Evolutionary conservation across 495 filamentous ascomycete species (phyloP).

Genomic region (Darksidea phi): DNA sequence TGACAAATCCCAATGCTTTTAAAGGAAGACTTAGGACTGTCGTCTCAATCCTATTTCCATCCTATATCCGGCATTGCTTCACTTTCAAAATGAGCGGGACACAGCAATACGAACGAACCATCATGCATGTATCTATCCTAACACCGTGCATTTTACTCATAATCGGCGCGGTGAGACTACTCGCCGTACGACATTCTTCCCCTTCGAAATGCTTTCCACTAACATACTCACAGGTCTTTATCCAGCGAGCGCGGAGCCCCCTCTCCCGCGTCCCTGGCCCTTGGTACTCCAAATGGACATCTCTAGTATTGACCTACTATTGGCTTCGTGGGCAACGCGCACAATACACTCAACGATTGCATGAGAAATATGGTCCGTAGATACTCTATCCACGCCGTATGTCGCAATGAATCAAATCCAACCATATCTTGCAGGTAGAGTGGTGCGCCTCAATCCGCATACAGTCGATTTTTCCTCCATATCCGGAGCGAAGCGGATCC

Average conservation of each 20-base stretch:
- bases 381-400: background rate
- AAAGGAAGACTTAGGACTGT: no score
- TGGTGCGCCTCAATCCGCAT: constrained; percentile 4
- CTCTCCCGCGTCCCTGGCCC: constrained; percentile 1
- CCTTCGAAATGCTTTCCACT: no score
- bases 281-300: constrained; percentile 7
- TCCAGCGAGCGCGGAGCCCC: background rate
- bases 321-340: background rate
- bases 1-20: no score
- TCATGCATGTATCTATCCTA: no score
- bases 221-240: background rate
- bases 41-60: no score
- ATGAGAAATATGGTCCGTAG: constrained; percentile 4
- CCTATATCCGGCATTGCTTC: no score
- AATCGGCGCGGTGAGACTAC: no score
- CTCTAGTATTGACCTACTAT: background rate
- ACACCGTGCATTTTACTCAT: no score
- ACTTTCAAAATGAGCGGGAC: no score
- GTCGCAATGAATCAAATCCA: background rate
- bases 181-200: no score
- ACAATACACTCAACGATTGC: background rate
- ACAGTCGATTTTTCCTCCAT: constrained; percentile 9
- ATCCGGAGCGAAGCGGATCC: constrained; percentile 10
- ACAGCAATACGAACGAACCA: no score
- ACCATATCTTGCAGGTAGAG: background rate